These are phyloP conservation scores for Phytophthora fragariae DNA, from an alignment of 352 stramenopile species.

Conservation along the genomic window DNA sequence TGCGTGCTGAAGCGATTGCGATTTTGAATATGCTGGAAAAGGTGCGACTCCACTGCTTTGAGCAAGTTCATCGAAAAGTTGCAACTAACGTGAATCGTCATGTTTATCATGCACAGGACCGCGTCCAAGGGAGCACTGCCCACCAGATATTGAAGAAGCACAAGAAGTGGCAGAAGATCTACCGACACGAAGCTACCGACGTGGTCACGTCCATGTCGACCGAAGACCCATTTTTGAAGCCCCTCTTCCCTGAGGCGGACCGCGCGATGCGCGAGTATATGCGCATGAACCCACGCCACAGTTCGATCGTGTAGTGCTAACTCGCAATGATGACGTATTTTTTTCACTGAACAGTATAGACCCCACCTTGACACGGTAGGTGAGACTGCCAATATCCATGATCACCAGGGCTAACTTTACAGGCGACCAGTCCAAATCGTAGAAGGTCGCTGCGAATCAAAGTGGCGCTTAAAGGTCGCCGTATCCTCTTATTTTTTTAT, in stretches of 20 bases:
- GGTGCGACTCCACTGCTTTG: conserved; percentile 32
- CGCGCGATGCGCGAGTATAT: conserved; percentile 64
- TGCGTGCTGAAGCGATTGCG: conserved; percentile 76
- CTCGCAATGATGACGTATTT: conserved; percentile 2
- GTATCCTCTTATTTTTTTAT: conserved; percentile 14
- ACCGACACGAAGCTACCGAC: conserved; percentile 61
- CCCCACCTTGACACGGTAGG: neutral
- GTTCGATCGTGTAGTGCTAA: conserved; percentile 28
- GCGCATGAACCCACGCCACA: conserved; percentile 37
- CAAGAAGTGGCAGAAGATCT: conserved; percentile 91
- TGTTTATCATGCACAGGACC: conserved; percentile 44
- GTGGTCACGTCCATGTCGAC: conserved; percentile 50
- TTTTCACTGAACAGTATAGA: neutral
- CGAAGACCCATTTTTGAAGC: conserved; percentile 78
- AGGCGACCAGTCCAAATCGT: neutral
- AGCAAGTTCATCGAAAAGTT: neutral
- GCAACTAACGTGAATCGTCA: conserved; percentile 9
- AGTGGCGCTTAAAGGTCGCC: conserved; percentile 12
- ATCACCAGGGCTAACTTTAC: neutral
- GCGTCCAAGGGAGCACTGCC: conserved; percentile 68
- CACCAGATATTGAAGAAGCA: conserved; percentile 89
- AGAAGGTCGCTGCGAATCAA: conserved; percentile 22
- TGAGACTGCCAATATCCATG: neutral
- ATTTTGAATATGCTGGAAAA: conserved; percentile 85
- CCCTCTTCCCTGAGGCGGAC: conserved; percentile 66